Percentiles rank a stretch among this genome's conserved stretches.
Conservation (phyloP, 306 rosid genomes). For the Acacia acuminata region DNA sequence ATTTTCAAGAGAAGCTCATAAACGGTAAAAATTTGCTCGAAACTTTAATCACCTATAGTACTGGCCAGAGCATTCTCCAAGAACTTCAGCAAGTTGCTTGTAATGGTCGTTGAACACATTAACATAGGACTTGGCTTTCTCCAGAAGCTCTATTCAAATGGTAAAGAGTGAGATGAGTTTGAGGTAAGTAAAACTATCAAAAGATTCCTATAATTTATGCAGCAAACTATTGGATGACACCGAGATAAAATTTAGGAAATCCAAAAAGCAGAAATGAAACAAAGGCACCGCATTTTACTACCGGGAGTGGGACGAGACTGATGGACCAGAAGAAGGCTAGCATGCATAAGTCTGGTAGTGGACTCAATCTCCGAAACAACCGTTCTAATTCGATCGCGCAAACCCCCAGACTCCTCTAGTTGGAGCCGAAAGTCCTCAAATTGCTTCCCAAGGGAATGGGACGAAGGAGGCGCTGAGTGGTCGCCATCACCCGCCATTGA, state of each 20-base stretch:
- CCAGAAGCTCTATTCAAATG: conserved; percentile 62
- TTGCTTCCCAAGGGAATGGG: conserved; percentile 66
- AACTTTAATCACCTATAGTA: conserved; percentile 60
- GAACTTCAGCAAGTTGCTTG: conserved; percentile 68
- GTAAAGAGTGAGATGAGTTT: not conserved
- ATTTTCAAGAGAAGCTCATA: not conserved
- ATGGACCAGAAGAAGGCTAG: conserved; percentile 79
- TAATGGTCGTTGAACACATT: conserved; percentile 69
- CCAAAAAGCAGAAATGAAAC: conserved; percentile 9
- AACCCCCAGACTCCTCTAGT: conserved; percentile 66
- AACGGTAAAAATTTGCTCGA: not conserved
- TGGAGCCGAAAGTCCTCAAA: conserved; percentile 70
- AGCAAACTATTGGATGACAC: not conserved
- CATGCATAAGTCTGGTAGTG: conserved; percentile 65
- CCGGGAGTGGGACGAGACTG: conserved; percentile 87
- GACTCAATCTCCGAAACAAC: conserved; percentile 85
- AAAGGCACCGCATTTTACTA: conserved; percentile 25
- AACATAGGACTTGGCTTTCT: conserved; percentile 72
- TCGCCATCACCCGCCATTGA: conserved; percentile 58
- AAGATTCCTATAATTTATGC: not conserved
- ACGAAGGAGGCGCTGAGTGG: conserved; percentile 33
- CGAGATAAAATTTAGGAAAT: not conserved
- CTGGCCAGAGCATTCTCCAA: conserved; percentile 60
- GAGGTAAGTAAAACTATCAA: not conserved
- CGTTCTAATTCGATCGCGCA: conserved; percentile 77